phyloP scores from a whole-genome alignment of 306 rosid genomes.

The Cyamopsis tetragonoloba region DNA sequence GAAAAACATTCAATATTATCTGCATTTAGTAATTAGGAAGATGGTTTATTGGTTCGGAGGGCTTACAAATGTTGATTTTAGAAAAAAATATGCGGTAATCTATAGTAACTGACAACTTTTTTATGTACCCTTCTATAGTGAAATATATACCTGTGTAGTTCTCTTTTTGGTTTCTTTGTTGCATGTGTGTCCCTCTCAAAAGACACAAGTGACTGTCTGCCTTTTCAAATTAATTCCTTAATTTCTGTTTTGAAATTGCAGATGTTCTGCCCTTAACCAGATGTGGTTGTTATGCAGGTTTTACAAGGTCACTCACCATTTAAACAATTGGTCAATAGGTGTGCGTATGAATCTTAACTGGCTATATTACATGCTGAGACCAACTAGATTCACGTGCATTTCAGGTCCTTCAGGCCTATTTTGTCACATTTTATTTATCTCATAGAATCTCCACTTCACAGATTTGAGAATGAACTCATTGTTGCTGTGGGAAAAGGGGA shows the following conservation, averaged over 20 bases:
- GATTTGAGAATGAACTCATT: slow-evolving; percentile 67
- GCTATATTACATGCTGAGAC: slow-evolving; percentile 5
- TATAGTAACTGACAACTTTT: neutral
- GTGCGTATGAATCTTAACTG: slow-evolving; percentile 17
- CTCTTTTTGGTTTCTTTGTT: neutral
- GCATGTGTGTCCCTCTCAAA: neutral
- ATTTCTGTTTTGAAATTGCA: neutral
- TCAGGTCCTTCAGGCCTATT: neutral
- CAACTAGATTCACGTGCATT: slow-evolving; percentile 1
- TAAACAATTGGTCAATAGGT: slow-evolving; percentile 73
- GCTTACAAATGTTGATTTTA: neutral
- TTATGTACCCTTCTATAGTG: neutral
- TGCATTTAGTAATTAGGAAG: neutral
- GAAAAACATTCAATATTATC: neutral
- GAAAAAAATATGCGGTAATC: neutral
- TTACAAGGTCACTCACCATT: slow-evolving; percentile 91
- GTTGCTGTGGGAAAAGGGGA: slow-evolving; percentile 95
- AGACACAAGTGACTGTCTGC: neutral
- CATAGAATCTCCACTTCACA: slow-evolving; percentile 25
- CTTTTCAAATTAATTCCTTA: neutral
- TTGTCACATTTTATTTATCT: slow-evolving; percentile 1
- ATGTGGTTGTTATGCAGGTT: slow-evolving; percentile 49
- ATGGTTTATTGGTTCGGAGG: neutral
- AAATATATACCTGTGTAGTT: neutral
- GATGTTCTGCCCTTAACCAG: neutral